Percentiles rank a stretch among this genome's conserved stretches.
Conservation (phyloP, 306 rosid genomes). For the Spatholobus suberectus region DNA sequence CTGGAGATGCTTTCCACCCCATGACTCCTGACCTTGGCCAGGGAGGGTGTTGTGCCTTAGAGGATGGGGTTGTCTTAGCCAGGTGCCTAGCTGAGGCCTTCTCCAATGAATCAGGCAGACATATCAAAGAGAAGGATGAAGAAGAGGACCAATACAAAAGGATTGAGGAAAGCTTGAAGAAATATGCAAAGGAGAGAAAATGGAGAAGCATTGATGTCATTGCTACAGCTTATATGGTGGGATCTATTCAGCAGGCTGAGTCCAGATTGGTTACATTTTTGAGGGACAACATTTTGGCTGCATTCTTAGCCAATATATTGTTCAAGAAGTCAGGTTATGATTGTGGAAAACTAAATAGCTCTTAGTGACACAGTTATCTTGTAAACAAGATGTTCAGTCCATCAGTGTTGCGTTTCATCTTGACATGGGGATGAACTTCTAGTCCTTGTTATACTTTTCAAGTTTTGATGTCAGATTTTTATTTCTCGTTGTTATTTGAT, state of each 20-base stretch:
- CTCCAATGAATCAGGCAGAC: not conserved
- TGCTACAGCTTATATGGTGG: conserved; percentile 52
- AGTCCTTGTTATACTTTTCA: too few relatives aligned
- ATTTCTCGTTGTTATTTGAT: too few relatives aligned
- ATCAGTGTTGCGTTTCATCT: too few relatives aligned
- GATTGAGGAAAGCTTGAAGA: conserved; percentile 61
- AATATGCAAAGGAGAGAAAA: conserved; percentile 64
- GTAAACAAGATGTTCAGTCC: not conserved
- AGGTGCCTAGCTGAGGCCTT: conserved; percentile 67
- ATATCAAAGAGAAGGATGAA: too few relatives aligned
- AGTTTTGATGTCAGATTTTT: too few relatives aligned
- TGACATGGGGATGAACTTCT: too few relatives aligned
- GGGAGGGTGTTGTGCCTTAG: conserved; percentile 68
- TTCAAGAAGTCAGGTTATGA: conserved; percentile 54
- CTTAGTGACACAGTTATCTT: conserved; percentile 12
- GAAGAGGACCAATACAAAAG: conserved; percentile 44
- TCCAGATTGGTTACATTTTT: conserved; percentile 45
- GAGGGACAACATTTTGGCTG: conserved; percentile 61
- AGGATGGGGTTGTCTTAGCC: conserved; percentile 69
- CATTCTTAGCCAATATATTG: conserved; percentile 31
- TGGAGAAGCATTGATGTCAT: conserved; percentile 73
- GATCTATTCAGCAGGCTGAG: conserved; percentile 50
- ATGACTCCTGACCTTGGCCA: conserved; percentile 77
- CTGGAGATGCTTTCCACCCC: conserved; percentile 77
- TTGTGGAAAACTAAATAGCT: conserved; percentile 59